Base-by-base conservation (phyloP, 306 rosid species). In the Psophocarpus tetragonolobus region DNA sequence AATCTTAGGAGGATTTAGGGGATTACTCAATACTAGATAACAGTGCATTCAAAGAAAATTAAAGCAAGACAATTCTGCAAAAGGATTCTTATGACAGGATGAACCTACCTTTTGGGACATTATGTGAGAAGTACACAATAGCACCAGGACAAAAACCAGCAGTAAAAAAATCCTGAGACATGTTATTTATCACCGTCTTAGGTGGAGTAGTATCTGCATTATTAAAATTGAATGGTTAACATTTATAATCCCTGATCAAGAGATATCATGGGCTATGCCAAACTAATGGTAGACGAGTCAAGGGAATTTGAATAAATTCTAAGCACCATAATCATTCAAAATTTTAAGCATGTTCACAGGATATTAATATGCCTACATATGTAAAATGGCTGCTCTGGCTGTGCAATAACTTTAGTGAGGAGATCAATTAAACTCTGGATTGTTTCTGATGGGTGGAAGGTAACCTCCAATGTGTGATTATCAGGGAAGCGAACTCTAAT, bases 111-210 rank as follows among this genome's bases (percentile, higher is more conserved):
- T 81, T 85, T 15, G 90, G 88, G 72, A 74, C 68, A 83, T 85
- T 82, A 39, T 88, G 88, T 8, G 97, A 77, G 63, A 96, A 96
- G 80, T 96, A 92, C 50, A 96, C 90, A 17, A 96, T 86, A 47
- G 98, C 99, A 41, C 98, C 98, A 2, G 99, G 99, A 74, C 87
- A 83, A 85, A 92, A 96, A 30, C 96, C 98, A 74, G 91, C 91
- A 56, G 79, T 62, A 80, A 84, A 88, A 42, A 92, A 96, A 78
- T 96, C 97, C 68, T 82, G 96, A 4, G 96, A 75, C 83, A 73
- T 45, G 74, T 91, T 91, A 73, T 86, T 88, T 71, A 96, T 84
- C 69, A 64, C 83, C 89, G 82, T 91, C 88, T 90, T 92, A 2
- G 99, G 99, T 2, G 99, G 99, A 18, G 97, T 86, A 18, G 98